A percentile compares a stretch with the other conserved stretches of the same genome.
phyloP scores from a whole-genome alignment of 192 early-diverging fungal species.

The Umbelopsis isabellina region DNA sequence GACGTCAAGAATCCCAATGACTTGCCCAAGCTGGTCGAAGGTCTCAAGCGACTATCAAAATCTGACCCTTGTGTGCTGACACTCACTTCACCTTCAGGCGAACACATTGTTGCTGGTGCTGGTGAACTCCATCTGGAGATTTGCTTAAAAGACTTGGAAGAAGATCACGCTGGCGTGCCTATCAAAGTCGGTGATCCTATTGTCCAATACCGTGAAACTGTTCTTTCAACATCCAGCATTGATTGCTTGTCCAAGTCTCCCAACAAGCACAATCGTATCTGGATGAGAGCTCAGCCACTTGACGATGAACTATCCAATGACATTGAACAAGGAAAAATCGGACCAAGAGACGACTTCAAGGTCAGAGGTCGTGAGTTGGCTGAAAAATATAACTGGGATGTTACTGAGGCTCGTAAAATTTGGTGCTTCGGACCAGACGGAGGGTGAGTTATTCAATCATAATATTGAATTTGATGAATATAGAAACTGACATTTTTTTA shows the following conservation, averaged over 20 bases:
- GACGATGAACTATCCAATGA: constrained; percentile 74
- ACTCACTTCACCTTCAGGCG: constrained; percentile 87
- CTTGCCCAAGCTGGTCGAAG: constrained; percentile 98
- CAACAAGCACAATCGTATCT: constrained; percentile 99
- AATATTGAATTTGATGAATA: too few relatives aligned
- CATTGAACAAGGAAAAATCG: constrained; percentile 85
- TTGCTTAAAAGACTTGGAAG: constrained; percentile 98
- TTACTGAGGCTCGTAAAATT: constrained; percentile 96
- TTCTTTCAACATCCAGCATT: constrained; percentile 77
- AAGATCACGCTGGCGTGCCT: constrained; percentile 95
- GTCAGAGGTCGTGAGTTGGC: constrained; percentile 83
- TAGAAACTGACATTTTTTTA: too few relatives aligned
- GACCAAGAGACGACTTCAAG: constrained; percentile 92
- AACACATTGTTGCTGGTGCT: constrained; percentile 98
- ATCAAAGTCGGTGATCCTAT: constrained; percentile 91
- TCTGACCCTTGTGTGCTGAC: constrained; percentile 95
- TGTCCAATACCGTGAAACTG: constrained; percentile 93
- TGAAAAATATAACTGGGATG: constrained; percentile 90
- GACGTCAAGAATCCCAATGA: constrained; percentile 96
- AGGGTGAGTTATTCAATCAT: background rate
- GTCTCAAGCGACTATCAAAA: constrained; percentile 98
- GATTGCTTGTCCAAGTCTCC: constrained; percentile 91
- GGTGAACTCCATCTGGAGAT: constrained; percentile 99
- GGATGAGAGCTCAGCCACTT: constrained; percentile 87
- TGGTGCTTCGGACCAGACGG: constrained; percentile 90